These are phyloP conservation scores for Colletotrichum viniferum DNA, from an alignment of 2,329 filamentous ascomycete genomes.

Conservation along the genomic window DNA sequence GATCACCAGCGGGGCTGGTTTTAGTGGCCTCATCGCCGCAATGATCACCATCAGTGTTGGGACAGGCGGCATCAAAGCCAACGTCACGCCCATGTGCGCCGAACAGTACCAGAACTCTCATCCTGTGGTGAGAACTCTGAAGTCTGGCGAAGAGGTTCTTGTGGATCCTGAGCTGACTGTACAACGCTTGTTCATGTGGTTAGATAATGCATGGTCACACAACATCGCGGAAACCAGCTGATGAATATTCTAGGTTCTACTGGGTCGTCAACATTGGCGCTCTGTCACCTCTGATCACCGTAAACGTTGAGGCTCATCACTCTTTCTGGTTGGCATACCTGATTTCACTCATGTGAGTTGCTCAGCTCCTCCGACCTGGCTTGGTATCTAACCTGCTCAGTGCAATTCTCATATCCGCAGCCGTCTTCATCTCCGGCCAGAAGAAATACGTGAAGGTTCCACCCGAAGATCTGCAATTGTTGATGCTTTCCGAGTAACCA, in stretches of 20 bases:
- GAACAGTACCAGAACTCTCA: conserved; percentile 65
- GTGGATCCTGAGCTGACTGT: conserved; percentile 71
- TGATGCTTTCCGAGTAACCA: conserved; percentile 21
- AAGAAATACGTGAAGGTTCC: conserved; percentile 12
- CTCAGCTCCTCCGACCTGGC: neutral
- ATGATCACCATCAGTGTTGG: conserved; percentile 69
- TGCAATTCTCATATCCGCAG: conserved; percentile 5
- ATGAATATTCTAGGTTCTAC: conserved; percentile 63
- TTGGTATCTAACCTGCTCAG: neutral
- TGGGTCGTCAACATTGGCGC: conserved; percentile 59
- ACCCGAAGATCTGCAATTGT: conserved; percentile 6
- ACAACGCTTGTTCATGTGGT: conserved; percentile 68
- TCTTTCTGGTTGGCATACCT: conserved; percentile 14
- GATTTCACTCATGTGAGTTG: conserved; percentile 25
- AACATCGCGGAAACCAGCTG: neutral
- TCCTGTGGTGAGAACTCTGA: conserved; percentile 53
- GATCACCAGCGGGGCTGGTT: conserved; percentile 40
- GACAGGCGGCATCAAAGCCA: conserved; percentile 73
- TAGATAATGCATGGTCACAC: neutral
- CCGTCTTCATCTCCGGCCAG: neutral
- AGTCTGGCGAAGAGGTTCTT: conserved; percentile 62
- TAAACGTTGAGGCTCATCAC: conserved; percentile 7
- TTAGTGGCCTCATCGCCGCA: conserved; percentile 56
- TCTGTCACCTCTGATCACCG: conserved; percentile 47
- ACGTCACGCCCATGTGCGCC: conserved; percentile 62